Evolutionary conservation across 148 eudicot genomes (phyloP).

Genomic region (Cornus suecica): DNA sequence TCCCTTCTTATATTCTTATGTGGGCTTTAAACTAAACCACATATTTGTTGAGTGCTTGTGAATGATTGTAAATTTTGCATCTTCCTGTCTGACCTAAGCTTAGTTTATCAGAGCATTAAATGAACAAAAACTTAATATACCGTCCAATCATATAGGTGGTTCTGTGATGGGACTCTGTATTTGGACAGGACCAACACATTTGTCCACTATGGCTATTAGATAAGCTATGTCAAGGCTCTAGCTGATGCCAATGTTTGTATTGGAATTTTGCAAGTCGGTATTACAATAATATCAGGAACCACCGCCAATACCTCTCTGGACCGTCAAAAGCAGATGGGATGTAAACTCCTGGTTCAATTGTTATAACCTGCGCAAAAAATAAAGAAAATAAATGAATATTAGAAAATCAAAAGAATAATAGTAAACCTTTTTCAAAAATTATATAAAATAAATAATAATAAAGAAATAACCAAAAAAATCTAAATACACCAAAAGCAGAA

Average conservation of each 20-base stretch:
- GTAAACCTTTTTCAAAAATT: background rate
- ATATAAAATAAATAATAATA: background rate
- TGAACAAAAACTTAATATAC: background rate
- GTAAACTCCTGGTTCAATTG: slow-evolving; percentile 95
- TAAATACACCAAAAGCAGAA: background rate
- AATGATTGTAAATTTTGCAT: background rate
- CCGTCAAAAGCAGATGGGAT: slow-evolving; percentile 62
- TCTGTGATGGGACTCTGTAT: background rate
- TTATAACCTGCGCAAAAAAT: slow-evolving; percentile 58
- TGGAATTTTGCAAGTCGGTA: background rate
- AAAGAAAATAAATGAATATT: too few relatives aligned
- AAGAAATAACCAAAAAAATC: background rate
- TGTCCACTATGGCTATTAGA: background rate
- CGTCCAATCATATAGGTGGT: background rate
- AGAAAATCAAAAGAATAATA: too few relatives aligned
- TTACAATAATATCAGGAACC: slow-evolving; percentile 8
- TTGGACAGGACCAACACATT: background rate
- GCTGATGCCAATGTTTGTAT: background rate
- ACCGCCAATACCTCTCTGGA: slow-evolving; percentile 57
- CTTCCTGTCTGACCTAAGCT: background rate
- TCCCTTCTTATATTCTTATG: background rate
- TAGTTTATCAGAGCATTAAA: background rate
- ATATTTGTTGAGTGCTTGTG: background rate
- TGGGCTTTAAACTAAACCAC: background rate
- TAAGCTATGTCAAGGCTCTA: background rate